Base-by-base conservation (phyloP, 2,329 filamentous ascomycete species). In the Trichoderma citrinoviride region DNA sequence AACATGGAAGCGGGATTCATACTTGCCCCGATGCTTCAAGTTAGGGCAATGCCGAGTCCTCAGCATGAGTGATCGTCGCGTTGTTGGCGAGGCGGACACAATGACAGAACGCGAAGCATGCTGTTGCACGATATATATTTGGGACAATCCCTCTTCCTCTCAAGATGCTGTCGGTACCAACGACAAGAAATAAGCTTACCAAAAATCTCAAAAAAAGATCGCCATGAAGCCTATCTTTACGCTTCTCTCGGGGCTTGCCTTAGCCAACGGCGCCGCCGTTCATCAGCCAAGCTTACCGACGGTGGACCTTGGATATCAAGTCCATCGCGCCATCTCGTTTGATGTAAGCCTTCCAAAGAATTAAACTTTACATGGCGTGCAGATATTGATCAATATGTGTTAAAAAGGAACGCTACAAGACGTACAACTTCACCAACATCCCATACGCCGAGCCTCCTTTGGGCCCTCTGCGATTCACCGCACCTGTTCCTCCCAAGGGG, bases 381-480 rank as follows among this genome's bases (percentile, higher is more conserved):
- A 25, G 10, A 37, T 33, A 19, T 21, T 61, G 27, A 61, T 10
- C 14, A 12, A 15, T 5, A 12, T 14, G 6, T 6, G 1, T n/a
- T n/a, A n/a, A 33, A 5, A 65, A 57, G 27, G 61, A 29, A 62
- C 56, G 6, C 37, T 53, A 37, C 15, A 62, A 62, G 29, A 21
- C 56, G 10, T 62, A 65, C 15, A 65, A 65, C 56, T 65, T 65
- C 27, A 61, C 37, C 21, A 65, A 65, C 12, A 65, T 62, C 27
- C 56, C 63, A 2, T 65, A 43, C 49, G 63, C 63, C 0, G 63
- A 65, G 17, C 63, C 63, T 27, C 63, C 63, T 4, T 17, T 65
- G 12, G 57, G 63, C 15, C 17, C 40, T 17, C 33, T 65, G 1
- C 61, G 63, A 5, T 65, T 53, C 10, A 62, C 19, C 1, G 56